A percentile compares a stretch with the other conserved stretches of the same genome.
Conservation (phyloP, 164 flowering plant species). For the Liquidambar formosana region DNA sequence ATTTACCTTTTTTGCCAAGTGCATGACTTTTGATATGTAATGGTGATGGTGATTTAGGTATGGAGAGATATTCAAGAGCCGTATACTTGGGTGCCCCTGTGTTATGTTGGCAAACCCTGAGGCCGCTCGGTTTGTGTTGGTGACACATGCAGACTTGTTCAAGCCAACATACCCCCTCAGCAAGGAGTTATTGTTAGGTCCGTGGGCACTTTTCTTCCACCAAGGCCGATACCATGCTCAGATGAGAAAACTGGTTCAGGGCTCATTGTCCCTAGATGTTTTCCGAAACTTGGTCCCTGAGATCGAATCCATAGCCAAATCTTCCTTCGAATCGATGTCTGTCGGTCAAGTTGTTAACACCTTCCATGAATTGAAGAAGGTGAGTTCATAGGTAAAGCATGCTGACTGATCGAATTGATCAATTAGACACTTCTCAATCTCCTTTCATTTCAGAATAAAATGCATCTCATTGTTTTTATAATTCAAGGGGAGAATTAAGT, state of each 20-base stretch:
- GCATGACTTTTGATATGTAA: neutral
- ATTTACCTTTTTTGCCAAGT: neutral
- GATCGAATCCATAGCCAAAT: constrained; percentile 44
- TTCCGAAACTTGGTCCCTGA: constrained; percentile 43
- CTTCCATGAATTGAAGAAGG: constrained; percentile 81
- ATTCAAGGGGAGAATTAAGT: too few relatives aligned
- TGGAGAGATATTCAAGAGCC: constrained; percentile 89
- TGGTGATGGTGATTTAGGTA: constrained; percentile 39
- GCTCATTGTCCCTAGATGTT: constrained; percentile 49
- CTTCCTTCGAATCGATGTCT: constrained; percentile 51
- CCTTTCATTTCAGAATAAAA: too few relatives aligned
- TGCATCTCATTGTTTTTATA: too few relatives aligned
- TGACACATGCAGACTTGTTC: constrained; percentile 71
- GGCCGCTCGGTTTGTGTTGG: constrained; percentile 70
- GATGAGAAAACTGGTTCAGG: constrained; percentile 67
- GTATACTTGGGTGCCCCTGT: constrained; percentile 77
- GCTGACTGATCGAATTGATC: too few relatives aligned
- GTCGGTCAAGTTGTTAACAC: constrained; percentile 56
- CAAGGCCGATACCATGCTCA: constrained; percentile 72
- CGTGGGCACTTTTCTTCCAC: constrained; percentile 80
- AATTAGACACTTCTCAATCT: too few relatives aligned
- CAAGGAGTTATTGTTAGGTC: constrained; percentile 77
- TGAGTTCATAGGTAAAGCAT: too few relatives aligned
- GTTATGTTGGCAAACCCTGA: constrained; percentile 87
- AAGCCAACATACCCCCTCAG: constrained; percentile 90